Evolutionary conservation across 495 filamentous ascomycete genomes (phyloP), one percentile per base, ranked within the genome.

Genomic region (Aspergillus ostianus): DNA sequence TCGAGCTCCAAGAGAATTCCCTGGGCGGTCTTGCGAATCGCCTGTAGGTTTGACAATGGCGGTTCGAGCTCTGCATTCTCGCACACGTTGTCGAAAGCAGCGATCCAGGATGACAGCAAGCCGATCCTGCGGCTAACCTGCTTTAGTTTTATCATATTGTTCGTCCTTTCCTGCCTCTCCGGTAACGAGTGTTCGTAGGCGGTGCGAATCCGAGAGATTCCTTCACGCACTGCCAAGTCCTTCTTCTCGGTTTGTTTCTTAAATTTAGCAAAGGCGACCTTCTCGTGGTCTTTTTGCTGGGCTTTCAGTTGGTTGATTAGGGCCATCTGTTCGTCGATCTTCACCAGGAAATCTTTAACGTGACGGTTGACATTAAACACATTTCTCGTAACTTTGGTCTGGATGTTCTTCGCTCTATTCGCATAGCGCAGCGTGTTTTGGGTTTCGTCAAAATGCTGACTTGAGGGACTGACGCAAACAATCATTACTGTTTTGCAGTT

Each of bases 401-500:
- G 96, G 68, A 99, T 99, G 69, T 99, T 99, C 83, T 99, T 99
- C 21, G 94, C 94, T 60, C 94, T 81, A 72, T 99, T 97, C 55
- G 94, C 94, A 71, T 99, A 99, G 64, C 96, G 90, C 17, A 99
- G 78, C 3, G 94, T 99, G 67, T 99, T 99, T 64, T 99, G 94
- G 0, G 94, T 99, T 68, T 99, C 94, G 69, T 99, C 94, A 69
- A 95, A 99, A 73, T 99, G 94, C 46, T 90, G 87, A 70, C 94
- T 98, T 8, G 92, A 97, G 15, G 94, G 94, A 67, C 92, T 96
- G 53, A 98, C 92, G 67, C 94, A 99, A 32, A 99, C 94, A 67
- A 99, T 99, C 94, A 99, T 99, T 66, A 99, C 94, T 12, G 94
- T 99, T 77, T 90, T 93, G 79, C 94, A 99, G 70, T 99, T 99